A percentile compares a stretch with the other conserved stretches of the same genome.
These are phyloP conservation scores for Tuber calosporum DNA, from an alignment of 495 filamentous ascomycete genomes.

Conservation along the genomic window DNA sequence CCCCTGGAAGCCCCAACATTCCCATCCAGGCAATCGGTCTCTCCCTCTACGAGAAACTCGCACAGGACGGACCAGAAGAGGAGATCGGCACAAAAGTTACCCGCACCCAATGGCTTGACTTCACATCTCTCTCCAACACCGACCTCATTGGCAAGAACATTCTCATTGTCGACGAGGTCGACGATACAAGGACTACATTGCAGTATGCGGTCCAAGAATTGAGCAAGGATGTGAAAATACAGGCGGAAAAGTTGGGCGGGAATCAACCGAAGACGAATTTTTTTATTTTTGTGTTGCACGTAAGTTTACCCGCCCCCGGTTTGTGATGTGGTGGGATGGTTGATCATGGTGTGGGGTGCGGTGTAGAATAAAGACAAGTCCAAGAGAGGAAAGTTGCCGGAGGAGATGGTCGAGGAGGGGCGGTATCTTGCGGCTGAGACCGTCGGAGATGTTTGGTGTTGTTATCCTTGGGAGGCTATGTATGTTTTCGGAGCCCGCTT, in stretches of 20 bases:
- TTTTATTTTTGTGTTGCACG: conserved; percentile 89
- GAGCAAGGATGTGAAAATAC: conserved; percentile 87
- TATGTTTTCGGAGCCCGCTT: conserved; percentile 44
- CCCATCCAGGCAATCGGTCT: conserved; percentile 99
- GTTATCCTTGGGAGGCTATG: conserved; percentile 98
- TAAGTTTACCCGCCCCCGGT: conserved; percentile 47
- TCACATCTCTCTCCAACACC: conserved; percentile 77
- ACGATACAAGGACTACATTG: conserved; percentile 93
- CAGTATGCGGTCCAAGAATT: conserved; percentile 95
- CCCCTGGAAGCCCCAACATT: conserved; percentile 80
- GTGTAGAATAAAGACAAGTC: conserved; percentile 85
- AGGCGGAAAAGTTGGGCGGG: conserved; percentile 61
- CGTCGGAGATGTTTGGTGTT: conserved; percentile 90
- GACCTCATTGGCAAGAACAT: conserved; percentile 91
- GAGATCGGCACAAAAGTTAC: conserved; percentile 83
- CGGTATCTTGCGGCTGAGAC: conserved; percentile 82
- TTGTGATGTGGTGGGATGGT: not conserved
- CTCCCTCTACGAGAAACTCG: conserved; percentile 85
- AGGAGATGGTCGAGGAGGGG: conserved; percentile 66
- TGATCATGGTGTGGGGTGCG: conserved; percentile 7
- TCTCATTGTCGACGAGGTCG: conserved; percentile 96
- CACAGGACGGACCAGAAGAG: conserved; percentile 50
- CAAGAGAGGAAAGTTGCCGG: conserved; percentile 81
- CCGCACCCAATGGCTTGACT: conserved; percentile 95
- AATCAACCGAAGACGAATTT: conserved; percentile 73